Evolutionary conservation across 306 rosid species (phyloP).

Genomic region (Sphenostylis stenocarpa): DNA sequence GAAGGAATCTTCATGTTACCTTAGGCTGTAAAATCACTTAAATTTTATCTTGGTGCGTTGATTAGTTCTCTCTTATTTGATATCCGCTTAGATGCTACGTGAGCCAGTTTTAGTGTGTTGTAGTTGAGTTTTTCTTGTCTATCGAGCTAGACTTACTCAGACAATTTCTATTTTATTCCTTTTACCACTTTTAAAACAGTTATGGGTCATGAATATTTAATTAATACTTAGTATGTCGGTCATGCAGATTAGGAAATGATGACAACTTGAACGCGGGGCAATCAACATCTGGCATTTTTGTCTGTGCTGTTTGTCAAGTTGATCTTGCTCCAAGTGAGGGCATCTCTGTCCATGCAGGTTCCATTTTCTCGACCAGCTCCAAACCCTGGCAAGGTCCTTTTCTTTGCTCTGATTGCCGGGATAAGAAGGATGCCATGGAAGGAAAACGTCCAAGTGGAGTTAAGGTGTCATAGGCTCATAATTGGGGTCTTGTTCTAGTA

Average conservation of each 20-base stretch:
- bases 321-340: slow-evolving; percentile 93
- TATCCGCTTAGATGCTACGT: no score
- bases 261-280: slow-evolving; percentile 54
- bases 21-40: no score
- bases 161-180: background rate
- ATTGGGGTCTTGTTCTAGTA: slow-evolving; percentile 16
- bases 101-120: no score
- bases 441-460: slow-evolving; percentile 93
- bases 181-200: background rate
- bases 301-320: slow-evolving; percentile 90
- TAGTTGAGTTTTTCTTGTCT: background rate
- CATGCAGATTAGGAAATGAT: slow-evolving; percentile 76
- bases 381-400: slow-evolving; percentile 99
- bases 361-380: slow-evolving; percentile 85
- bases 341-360: slow-evolving; percentile 90
- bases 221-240: slow-evolving; percentile 2
- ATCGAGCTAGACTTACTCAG: background rate
- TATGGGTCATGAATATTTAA: slow-evolving; percentile 5
- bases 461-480: slow-evolving; percentile 60
- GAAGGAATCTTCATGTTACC: no score
- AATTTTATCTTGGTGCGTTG: no score
- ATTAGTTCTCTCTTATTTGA: no score
- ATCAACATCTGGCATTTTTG: slow-evolving; percentile 76
- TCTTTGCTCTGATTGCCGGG: slow-evolving; percentile 79
- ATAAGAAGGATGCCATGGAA: slow-evolving; percentile 98